A percentile compares a stretch with the other conserved stretches of the same genome.
phyloP scores from a whole-genome alignment of 1,284 basidiomycete genomes.

The Austropuccinia psidii region DNA sequence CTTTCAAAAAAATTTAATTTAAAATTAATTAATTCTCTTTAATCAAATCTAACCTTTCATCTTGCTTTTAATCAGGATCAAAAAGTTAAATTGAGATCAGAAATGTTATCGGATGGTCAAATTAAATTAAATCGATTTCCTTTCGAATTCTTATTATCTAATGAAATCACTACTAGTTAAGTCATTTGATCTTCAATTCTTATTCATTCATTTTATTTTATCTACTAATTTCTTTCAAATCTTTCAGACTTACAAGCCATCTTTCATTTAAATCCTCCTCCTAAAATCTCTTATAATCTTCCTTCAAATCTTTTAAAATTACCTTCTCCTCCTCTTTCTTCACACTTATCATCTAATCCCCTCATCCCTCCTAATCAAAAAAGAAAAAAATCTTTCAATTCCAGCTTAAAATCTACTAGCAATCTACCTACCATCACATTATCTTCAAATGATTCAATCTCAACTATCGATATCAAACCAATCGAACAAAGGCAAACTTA shows the following conservation, averaged over 20 bases:
- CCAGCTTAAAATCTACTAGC: no score
- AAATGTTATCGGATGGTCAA: constrained; percentile 17
- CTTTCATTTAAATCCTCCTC: constrained; percentile 22
- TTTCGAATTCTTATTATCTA: constrained; percentile 24
- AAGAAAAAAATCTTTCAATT: no score
- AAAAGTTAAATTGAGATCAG: constrained; percentile 14
- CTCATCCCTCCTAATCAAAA: no score
- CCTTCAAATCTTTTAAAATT: no score
- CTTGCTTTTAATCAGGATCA: constrained; percentile 1
- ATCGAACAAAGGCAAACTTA: no score
- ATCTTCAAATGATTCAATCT: no score
- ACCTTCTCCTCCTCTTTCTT: no score
- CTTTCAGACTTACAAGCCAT: constrained; percentile 29
- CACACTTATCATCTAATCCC: no score
- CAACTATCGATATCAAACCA: no score
- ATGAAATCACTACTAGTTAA: constrained; percentile 27
- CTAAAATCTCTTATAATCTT: no score
- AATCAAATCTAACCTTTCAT: neutral
- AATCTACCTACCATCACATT: no score
- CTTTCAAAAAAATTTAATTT: neutral
- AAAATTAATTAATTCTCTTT: neutral
- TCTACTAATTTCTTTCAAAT: neutral
- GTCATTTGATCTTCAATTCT: neutral
- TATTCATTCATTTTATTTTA: neutral
- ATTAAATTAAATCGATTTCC: constrained; percentile 21